Percentiles rank a stretch among this genome's conserved stretches.
These are phyloP conservation scores for Neoscytalidium dimidiatum DNA, from an alignment of 2,329 filamentous ascomycete genomes.

Conservation along the genomic window DNA sequence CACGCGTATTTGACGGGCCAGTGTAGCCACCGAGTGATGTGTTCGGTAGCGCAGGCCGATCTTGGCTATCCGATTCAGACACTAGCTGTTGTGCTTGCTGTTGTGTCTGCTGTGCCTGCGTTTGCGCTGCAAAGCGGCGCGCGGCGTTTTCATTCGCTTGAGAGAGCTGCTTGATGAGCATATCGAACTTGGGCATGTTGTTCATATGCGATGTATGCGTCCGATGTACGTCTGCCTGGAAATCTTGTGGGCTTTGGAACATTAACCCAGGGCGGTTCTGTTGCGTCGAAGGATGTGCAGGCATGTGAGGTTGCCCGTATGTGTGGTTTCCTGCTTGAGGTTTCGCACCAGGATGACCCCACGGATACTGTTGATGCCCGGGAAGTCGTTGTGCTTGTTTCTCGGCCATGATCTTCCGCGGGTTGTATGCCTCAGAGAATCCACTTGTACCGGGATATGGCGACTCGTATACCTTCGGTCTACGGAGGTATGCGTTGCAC, in stretches of 20 bases:
- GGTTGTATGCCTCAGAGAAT: constrained; percentile 17
- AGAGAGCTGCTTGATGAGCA: constrained; percentile 32
- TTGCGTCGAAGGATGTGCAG: neutral
- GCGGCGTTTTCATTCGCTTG: constrained; percentile 17
- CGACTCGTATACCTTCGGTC: constrained; percentile 49
- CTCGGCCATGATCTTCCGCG: neutral
- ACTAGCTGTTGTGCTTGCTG: constrained; percentile 20
- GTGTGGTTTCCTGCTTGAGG: neutral
- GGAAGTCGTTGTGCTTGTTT: neutral
- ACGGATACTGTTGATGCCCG: neutral
- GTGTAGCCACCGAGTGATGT: constrained; percentile 11
- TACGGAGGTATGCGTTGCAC: constrained; percentile 46
- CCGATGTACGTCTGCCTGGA: constrained; percentile 42
- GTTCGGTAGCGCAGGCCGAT: neutral
- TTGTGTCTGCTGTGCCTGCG: neutral
- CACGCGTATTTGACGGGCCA: constrained; percentile 18
- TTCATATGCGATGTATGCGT: constrained; percentile 26
- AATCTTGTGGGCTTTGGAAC: constrained; percentile 48
- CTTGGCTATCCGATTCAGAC: neutral
- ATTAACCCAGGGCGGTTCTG: constrained; percentile 33
- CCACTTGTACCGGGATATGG: constrained; percentile 35
- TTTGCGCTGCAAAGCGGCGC: constrained; percentile 18
- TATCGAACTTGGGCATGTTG: constrained; percentile 34
- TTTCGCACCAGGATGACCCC: neutral
- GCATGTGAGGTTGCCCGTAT: neutral